phyloP scores from a whole-genome alignment of 2,329 filamentous ascomycete species.

The Exophiala dermatitidis region DNA sequence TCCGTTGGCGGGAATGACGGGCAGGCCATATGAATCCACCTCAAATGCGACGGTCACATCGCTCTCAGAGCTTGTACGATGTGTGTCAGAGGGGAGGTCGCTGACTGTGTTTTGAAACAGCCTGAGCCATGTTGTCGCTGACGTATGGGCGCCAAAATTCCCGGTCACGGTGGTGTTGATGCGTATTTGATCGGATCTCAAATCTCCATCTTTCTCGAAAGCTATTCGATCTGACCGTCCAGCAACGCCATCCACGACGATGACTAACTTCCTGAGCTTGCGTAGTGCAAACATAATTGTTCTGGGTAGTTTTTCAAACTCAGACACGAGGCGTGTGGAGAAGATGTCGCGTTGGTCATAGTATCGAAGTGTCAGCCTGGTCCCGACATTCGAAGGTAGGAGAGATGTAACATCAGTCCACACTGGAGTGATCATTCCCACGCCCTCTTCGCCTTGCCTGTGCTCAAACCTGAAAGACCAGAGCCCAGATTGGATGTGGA shows the following conservation, averaged over 20 bases:
- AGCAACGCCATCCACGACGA: constrained; percentile 6
- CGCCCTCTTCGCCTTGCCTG: constrained; percentile 8
- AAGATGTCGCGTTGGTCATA: not conserved
- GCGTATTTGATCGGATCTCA: constrained; percentile 1
- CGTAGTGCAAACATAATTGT: constrained; percentile 15
- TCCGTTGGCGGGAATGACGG: constrained; percentile 1
- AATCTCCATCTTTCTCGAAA: constrained; percentile 8
- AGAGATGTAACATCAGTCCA: constrained; percentile 6
- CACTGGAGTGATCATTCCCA: constrained; percentile 20
- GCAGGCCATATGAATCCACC: constrained; percentile 6
- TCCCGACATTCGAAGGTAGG: constrained; percentile 4
- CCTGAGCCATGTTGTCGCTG: constrained; percentile 8
- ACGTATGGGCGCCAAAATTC: constrained; percentile 6
- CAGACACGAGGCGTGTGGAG: constrained; percentile 4
- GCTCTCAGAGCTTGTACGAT: not conserved
- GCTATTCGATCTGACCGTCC: constrained; percentile 2
- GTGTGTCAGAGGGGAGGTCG: constrained; percentile 4
- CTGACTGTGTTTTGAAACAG: constrained; percentile 3
- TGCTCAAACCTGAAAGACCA: constrained; percentile 26
- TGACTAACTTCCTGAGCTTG: constrained; percentile 7
- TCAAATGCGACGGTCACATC: constrained; percentile 12
- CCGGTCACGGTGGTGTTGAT: constrained; percentile 9
- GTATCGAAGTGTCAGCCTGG: constrained; percentile 12
- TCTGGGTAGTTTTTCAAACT: constrained; percentile 12
- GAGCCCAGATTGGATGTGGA: constrained; percentile 15